Percentiles rank a stretch among this genome's conserved stretches.
phyloP scores from a whole-genome alignment of 768 basidiomycete species.

The Agrocybe praecox region DNA sequence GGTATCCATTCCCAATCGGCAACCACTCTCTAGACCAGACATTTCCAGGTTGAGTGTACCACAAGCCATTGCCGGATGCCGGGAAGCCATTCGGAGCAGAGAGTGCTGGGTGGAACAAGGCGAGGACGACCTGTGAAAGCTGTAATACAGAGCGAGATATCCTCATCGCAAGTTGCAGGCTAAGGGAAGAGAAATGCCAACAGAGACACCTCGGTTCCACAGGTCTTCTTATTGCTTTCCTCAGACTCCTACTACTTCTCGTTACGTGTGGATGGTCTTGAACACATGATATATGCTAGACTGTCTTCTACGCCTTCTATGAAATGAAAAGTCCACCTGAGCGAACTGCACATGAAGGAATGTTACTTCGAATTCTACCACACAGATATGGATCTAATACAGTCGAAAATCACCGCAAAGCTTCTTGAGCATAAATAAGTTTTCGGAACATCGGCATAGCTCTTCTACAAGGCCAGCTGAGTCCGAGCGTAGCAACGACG shows the following conservation, averaged over 20 bases:
- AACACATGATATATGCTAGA: background rate
- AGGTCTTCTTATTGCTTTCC: background rate
- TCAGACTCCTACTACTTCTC: too few species aligned
- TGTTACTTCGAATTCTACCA: too few species aligned
- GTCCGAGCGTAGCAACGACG: too few species aligned
- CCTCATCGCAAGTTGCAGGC: conserved; percentile 9
- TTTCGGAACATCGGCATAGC: too few species aligned
- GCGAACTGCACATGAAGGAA: too few species aligned
- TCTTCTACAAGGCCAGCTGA: too few species aligned
- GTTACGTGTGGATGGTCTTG: background rate
- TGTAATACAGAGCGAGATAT: conserved; percentile 5
- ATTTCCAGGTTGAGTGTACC: conserved; percentile 58
- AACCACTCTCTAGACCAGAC: conserved; percentile 64
- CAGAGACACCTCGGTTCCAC: background rate
- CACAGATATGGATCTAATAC: too few species aligned
- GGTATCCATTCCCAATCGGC: conserved; percentile 75
- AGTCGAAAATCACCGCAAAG: too few species aligned
- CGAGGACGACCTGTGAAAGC: conserved; percentile 11
- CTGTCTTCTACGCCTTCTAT: too few species aligned
- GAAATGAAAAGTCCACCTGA: background rate
- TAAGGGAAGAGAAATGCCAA: background rate
- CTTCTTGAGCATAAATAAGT: too few species aligned
- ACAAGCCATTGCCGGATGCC: conserved; percentile 71
- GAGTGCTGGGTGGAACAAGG: conserved; percentile 1
- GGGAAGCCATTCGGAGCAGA: conserved; percentile 52